phyloP scores from a whole-genome alignment of 768 basidiomycete genomes.

The Lyophyllum decastes region DNA sequence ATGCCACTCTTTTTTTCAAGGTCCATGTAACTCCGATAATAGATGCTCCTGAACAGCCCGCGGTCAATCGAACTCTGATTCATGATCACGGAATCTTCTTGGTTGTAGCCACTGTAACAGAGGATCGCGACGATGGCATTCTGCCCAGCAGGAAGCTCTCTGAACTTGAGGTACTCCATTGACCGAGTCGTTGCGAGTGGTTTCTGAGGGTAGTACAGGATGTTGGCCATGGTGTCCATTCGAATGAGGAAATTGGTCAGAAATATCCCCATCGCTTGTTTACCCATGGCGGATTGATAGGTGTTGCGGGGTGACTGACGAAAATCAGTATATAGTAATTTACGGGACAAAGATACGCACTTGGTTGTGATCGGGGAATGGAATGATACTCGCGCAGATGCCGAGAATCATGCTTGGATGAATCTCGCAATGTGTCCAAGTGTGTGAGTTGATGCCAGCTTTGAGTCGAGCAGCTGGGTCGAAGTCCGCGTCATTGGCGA shows the following conservation, averaged over 20 bases:
- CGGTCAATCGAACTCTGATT: slow-evolving; percentile 99
- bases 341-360: slow-evolving; percentile 41
- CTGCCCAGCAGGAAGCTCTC: slow-evolving; percentile 98
- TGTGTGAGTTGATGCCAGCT: slow-evolving; percentile 80
- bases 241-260: slow-evolving; percentile 98
- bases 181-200: slow-evolving; percentile 98
- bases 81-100: slow-evolving; percentile 99
- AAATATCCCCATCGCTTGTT: slow-evolving; percentile 99
- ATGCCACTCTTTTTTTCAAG: slow-evolving; percentile 96
- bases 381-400: slow-evolving; percentile 98
- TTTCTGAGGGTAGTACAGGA: slow-evolving; percentile 98
- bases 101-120: slow-evolving; percentile 99
- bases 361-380: slow-evolving; percentile 99
- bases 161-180: slow-evolving; percentile 99
- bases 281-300: slow-evolving; percentile 99
- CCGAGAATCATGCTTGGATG: slow-evolving; percentile 99
- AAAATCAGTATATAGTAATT: slow-evolving; percentile 6
- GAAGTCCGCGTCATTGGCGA: slow-evolving; percentile 66
- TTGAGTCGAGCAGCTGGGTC: slow-evolving; percentile 91
- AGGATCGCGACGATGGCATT: slow-evolving; percentile 98
- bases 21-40: slow-evolving; percentile 98
- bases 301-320: slow-evolving; percentile 97
- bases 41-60: slow-evolving; percentile 97
- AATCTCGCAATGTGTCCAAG: slow-evolving; percentile 99
- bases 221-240: slow-evolving; percentile 99